A percentile compares a stretch with the other conserved stretches of the same genome.
Conservation (phyloP, 1,284 basidiomycete genomes). For the Takashimella koratensis region DNA sequence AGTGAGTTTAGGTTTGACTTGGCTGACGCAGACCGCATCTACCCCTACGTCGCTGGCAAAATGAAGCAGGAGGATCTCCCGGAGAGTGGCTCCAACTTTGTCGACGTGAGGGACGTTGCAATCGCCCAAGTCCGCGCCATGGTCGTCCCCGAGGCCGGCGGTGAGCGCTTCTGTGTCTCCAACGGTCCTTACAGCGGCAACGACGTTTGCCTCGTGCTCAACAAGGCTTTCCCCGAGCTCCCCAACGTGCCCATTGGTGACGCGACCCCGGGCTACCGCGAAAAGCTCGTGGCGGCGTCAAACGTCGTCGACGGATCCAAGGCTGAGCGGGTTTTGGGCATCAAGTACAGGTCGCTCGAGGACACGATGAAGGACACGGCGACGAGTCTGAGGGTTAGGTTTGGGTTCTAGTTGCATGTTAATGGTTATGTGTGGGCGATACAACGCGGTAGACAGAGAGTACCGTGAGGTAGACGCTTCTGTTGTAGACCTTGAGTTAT, state of each 20-base stretch:
- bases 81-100: conserved; percentile 45
- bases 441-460: too few relatives aligned
- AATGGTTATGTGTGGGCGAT: too few relatives aligned
- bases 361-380: conserved; percentile 4
- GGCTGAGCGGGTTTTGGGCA: not conserved
- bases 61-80: conserved; percentile 44
- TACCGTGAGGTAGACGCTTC: too few relatives aligned
- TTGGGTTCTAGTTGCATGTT: too few relatives aligned
- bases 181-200: conserved; percentile 42
- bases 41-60: conserved; percentile 44
- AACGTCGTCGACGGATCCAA: not conserved
- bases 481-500: too few relatives aligned
- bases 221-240: not conserved
- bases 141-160: conserved; percentile 55
- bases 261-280: not conserved
- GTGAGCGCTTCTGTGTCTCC: conserved; percentile 58
- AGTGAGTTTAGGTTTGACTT: conserved; percentile 15
- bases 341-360: conserved; percentile 1
- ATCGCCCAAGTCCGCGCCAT: conserved; percentile 58
- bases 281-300: not conserved
- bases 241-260: not conserved
- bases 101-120: conserved; percentile 59
- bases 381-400: too few relatives aligned
- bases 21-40: conserved; percentile 31
- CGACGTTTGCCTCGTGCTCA: conserved; percentile 21